Percentiles rank a stretch among this genome's conserved stretches.
phyloP scores from a whole-genome alignment of 495 filamentous ascomycete genomes.

The Bathelium albidoporum region DNA sequence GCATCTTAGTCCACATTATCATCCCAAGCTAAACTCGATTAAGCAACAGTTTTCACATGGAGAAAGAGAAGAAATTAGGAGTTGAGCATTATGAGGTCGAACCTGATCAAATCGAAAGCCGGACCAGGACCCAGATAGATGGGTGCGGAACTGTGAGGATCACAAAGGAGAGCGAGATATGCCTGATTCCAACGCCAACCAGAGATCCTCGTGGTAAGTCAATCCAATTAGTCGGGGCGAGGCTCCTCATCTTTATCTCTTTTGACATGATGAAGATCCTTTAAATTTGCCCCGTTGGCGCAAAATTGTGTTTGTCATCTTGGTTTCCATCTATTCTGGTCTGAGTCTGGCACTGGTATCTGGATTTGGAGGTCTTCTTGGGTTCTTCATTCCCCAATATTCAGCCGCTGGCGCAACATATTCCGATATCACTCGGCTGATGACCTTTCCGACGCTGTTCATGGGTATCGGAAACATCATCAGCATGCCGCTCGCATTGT shows the following conservation, averaged over 20 bases:
- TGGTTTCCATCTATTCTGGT: conserved; percentile 5
- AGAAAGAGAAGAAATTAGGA: not conserved
- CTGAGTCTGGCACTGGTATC: conserved; percentile 5
- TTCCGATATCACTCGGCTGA: conserved; percentile 18
- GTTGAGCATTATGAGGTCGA: not conserved
- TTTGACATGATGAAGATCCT: conserved; percentile 4
- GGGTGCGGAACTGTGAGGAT: not conserved
- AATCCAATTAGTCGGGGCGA: not conserved
- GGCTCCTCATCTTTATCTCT: not conserved
- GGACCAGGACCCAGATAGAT: not conserved
- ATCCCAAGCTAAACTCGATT: no score
- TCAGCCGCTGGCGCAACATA: not conserved
- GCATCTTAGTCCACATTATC: no score
- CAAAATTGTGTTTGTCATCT: conserved; percentile 13
- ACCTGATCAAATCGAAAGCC: not conserved
- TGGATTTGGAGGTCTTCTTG: conserved; percentile 6
- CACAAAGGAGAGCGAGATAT: not conserved
- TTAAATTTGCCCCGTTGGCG: conserved; percentile 10
- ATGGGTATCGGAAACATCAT: conserved; percentile 35
- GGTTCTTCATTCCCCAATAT: conserved; percentile 6
- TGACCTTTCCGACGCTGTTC: conserved; percentile 31
- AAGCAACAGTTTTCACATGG: no score
- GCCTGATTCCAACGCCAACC: not conserved
- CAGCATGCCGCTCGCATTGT: conserved; percentile 35
- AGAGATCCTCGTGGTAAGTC: not conserved